Conservation (phyloP, 2,329 filamentous ascomycete genomes). For the Diaporthe sp. region DNA sequence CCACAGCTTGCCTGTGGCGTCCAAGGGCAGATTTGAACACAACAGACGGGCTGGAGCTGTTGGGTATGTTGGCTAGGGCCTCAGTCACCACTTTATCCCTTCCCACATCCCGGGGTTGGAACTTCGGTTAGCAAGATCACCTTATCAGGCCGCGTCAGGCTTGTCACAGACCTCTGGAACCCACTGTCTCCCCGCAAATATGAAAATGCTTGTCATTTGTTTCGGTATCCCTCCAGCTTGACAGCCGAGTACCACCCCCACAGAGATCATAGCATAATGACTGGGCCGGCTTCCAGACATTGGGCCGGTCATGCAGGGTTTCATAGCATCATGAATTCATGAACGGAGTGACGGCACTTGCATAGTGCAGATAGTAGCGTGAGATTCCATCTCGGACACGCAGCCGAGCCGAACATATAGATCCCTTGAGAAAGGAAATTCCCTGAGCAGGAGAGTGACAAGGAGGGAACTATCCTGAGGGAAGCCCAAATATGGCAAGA, state of each 20-base stretch:
- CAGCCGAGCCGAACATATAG: neutral
- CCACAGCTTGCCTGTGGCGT: neutral
- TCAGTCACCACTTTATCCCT: neutral
- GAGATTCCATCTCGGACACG: neutral
- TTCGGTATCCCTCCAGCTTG: neutral
- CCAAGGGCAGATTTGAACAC: neutral
- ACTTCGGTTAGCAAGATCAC: neutral
- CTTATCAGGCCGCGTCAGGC: neutral
- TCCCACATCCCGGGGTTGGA: neutral
- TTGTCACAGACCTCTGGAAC: neutral
- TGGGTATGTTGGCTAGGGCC: neutral
- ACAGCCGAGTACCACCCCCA: neutral
- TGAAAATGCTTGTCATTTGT: neutral
- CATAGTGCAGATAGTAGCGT: neutral
- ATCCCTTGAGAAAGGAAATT: neutral
- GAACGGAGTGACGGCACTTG: neutral
- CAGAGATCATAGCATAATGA: neutral
- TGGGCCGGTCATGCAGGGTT: neutral
- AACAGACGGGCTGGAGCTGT: neutral
- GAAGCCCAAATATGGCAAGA: neutral
- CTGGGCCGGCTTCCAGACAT: neutral
- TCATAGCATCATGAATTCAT: neutral
- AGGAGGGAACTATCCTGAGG: neutral
- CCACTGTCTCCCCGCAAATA: neutral
- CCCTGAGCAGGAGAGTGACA: neutral